Evolutionary conservation across 495 filamentous ascomycete genomes (phyloP), one percentile per base, ranked within the genome.

Genomic region (Arthonia radiata): DNA sequence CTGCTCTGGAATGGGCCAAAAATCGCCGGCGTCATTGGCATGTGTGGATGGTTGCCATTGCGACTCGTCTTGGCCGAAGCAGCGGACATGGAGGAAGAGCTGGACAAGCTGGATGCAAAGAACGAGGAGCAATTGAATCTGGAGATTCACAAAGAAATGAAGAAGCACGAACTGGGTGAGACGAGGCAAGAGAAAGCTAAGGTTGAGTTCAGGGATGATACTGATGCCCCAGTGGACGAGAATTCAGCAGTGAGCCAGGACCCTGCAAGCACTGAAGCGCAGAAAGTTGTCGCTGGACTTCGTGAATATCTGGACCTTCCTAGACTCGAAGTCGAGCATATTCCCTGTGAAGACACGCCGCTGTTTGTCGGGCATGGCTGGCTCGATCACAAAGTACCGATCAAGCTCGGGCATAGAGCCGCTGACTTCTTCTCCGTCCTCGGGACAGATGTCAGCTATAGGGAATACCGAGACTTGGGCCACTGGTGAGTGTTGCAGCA

Each of bases 41-140:
- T 70, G 40, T 56, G 54, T 35, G 56, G 57, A 27, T 62, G 61
- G 49, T 37, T 62, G 26, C 63, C 64, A 24, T 61, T 68, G 11
- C n/a, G 7, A 1, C 6, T 5, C 21, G 4, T 26, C 14, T 17
- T 3, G 3, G 29, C 8, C 4, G 29, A 15, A 4, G 8, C 12
- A 26, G 27, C 33, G 6, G 22, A 23, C 24, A 29, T 22, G 2
- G 12, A 35, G 36, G 32, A 39, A 15, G 14, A 36, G 24, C 15
- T 38, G 4, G 32, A 41, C n/a, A 30, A 26, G 17, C 36, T 37
- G 26, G 43, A 49, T 33, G 34, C 36, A 7, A 48, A 46, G n/a
- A n/a, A n/a, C n/a, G n/a, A n/a, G n/a, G n/a, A n/a, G n/a, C n/a
- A n/a, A n/a, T n/a, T n/a, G n/a, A n/a, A n/a, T n/a, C 31, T 18